These are phyloP conservation scores for Exophiala aquamarina DNA, from an alignment of 2,329 filamentous ascomycete genomes.

Conservation along the genomic window DNA sequence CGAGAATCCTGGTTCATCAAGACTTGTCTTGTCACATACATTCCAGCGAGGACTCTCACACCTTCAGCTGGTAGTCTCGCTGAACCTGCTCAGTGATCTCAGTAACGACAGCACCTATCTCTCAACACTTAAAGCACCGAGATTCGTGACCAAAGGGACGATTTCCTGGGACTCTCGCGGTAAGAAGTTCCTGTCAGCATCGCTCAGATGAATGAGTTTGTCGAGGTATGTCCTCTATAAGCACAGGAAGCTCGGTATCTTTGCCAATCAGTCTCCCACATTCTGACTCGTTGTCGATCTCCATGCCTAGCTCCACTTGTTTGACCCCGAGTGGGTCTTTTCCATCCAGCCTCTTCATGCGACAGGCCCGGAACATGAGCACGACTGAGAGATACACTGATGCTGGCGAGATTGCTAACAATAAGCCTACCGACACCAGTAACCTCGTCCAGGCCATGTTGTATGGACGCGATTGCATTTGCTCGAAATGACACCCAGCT, in stretches of 20 bases:
- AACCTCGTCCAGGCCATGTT: constrained; percentile 52
- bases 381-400: constrained; percentile 60
- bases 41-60: constrained; percentile 36
- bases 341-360: no score
- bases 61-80: constrained; percentile 41
- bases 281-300: constrained; percentile 60
- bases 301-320: constrained; percentile 64
- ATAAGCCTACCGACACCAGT: constrained; percentile 53
- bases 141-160: constrained; percentile 59
- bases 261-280: neutral
- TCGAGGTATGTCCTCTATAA: constrained; percentile 41
- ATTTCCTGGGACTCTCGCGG: constrained; percentile 46
- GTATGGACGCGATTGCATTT: no score
- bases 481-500: no score
- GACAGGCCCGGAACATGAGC: constrained; percentile 58
- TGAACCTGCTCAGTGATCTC: no score
- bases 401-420: constrained; percentile 55
- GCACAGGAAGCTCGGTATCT: neutral
- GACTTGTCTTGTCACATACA: constrained; percentile 9
- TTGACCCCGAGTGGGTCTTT: constrained; percentile 40
- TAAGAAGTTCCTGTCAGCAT: constrained; percentile 8
- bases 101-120: constrained; percentile 51
- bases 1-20: constrained; percentile 11
- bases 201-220: constrained; percentile 38
- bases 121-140: constrained; percentile 59